Evolutionary conservation across 208 protist genomes (phyloP).

Genomic region (Crithidia expoeki): DNA sequence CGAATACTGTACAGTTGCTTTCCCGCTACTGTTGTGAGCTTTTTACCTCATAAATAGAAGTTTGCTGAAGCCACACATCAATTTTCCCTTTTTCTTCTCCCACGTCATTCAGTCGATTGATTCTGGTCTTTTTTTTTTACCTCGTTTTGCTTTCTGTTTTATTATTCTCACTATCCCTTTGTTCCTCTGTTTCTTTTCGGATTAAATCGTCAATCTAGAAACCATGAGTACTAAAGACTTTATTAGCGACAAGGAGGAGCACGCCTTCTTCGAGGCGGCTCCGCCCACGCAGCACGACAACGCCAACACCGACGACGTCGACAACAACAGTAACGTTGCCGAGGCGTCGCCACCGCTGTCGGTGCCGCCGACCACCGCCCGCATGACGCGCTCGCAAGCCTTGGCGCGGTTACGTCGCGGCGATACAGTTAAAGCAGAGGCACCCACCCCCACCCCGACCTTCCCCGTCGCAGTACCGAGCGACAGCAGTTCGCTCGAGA

Average conservation of each 20-base stretch:
- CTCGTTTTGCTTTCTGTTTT: neutral
- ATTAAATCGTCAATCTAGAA: no score
- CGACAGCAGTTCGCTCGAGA: conserved; percentile 14
- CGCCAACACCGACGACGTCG: neutral
- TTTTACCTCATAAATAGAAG: no score
- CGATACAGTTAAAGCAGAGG: neutral
- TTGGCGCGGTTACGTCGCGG: conserved; percentile 15
- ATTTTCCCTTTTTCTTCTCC: neutral
- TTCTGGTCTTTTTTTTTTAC: neutral
- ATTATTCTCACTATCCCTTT: no score
- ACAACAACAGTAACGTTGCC: neutral
- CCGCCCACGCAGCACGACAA: conserved; percentile 1
- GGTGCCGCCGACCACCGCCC: conserved; percentile 3
- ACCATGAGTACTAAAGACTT: conserved; percentile 17
- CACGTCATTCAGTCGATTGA: neutral
- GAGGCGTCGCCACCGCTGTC: neutral
- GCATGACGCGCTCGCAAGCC: conserved; percentile 18
- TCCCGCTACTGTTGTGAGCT: no score
- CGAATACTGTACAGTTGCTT: no score
- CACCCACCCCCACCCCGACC: neutral
- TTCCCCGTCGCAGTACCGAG: neutral
- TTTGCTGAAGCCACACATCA: no score
- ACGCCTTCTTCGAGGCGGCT: conserved; percentile 10
- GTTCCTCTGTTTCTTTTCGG: neutral
- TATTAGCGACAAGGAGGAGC: conserved; percentile 9